phyloP scores from a whole-genome alignment of 208 protist species.

The Trypanosoma congolense region DNA sequence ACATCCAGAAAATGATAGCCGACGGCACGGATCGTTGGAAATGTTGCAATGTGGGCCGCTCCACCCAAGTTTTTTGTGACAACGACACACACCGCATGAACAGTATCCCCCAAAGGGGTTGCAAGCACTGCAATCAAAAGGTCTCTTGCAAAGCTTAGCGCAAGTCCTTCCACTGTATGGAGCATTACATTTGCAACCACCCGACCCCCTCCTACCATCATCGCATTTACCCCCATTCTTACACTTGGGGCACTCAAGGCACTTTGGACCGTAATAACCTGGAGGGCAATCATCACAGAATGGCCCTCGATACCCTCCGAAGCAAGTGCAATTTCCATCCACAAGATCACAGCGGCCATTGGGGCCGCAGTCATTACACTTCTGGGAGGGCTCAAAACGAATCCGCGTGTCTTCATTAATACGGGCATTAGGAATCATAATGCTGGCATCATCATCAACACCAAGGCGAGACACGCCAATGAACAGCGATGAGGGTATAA shows the following conservation, averaged over 20 bases:
- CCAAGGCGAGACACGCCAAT: slow-evolving; percentile 32
- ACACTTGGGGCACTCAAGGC: slow-evolving; percentile 4
- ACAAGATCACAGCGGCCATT: slow-evolving; percentile 28
- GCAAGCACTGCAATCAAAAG: slow-evolving; percentile 14
- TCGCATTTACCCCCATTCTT: slow-evolving; percentile 25
- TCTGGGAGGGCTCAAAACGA: slow-evolving; percentile 7
- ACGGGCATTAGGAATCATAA: slow-evolving; percentile 8
- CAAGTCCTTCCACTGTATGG: slow-evolving; percentile 12
- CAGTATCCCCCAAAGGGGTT: slow-evolving; percentile 19
- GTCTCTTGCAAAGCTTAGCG: slow-evolving; percentile 2
- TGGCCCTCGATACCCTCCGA: slow-evolving; percentile 22
- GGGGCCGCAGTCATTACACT: slow-evolving; percentile 23
- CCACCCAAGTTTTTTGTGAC: slow-evolving; percentile 9
- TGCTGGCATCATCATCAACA: slow-evolving; percentile 26
- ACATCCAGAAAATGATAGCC: slow-evolving; percentile 35
- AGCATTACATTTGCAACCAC: slow-evolving; percentile 8
- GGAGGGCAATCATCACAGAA: slow-evolving; percentile 18
- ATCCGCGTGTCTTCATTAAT: slow-evolving; percentile 7
- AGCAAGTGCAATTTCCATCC: slow-evolving; percentile 19
- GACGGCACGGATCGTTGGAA: slow-evolving; percentile 27
- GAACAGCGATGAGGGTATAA: slow-evolving; percentile 24
- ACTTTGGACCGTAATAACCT: slow-evolving; percentile 20
- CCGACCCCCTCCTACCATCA: slow-evolving; percentile 22
- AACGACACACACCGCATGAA: slow-evolving; percentile 12
- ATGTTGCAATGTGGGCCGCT: slow-evolving; percentile 15